Base-by-base conservation (phyloP, 2,329 filamentous ascomycete species). In the Pezicula radicicola region DNA sequence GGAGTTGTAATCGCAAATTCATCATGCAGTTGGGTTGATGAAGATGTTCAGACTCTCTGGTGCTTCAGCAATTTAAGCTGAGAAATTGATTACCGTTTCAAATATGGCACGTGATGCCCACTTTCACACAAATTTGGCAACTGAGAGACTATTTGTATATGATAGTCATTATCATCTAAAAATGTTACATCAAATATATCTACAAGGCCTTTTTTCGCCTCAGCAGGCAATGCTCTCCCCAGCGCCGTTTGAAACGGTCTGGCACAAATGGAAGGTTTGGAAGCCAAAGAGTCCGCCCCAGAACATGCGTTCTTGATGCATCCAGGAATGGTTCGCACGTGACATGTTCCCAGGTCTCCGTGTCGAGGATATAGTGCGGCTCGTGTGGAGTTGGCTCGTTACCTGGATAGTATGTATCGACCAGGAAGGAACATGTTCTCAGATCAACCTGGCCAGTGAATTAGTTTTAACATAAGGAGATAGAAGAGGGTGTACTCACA, bases 181-280 rank as follows among this genome's bases (percentile, higher is more conserved):
- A 33, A 33, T 10, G 12, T 33, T 13, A 33, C 30, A 33, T 33
- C 12, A 2, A 33, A 33, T 33, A 33, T 13, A 33, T 10, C 9
- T 33, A 33, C 30, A 33, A 33, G 12, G 12, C 30, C 12, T 33
- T 48, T 63, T 74, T 83, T 58, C 83, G 81, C 63, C 81, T 80
- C 58, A 97, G 71, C 48, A 99, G 75, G 68, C 94, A 99, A 69
- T 97, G 95, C 49, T 84, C 78, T 16, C 91, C 94, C 91, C 92
- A 97, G 69, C 83, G 85, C 52, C 93, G 82, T 60, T 78, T 82
- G 58, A 84, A 85, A 53, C 77, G 78, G 40, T 83, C 77, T 0
- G 92, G 91, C 13, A 96, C 73, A 37, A 90, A 71, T 0, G 78
- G 72, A 55, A 84, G 71, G 58, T 91, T 80, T 2, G 94, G 94